Evolutionary conservation across 2,329 filamentous ascomycete species (phyloP).

Genomic region (Ilyonectria mors-panacis): DNA sequence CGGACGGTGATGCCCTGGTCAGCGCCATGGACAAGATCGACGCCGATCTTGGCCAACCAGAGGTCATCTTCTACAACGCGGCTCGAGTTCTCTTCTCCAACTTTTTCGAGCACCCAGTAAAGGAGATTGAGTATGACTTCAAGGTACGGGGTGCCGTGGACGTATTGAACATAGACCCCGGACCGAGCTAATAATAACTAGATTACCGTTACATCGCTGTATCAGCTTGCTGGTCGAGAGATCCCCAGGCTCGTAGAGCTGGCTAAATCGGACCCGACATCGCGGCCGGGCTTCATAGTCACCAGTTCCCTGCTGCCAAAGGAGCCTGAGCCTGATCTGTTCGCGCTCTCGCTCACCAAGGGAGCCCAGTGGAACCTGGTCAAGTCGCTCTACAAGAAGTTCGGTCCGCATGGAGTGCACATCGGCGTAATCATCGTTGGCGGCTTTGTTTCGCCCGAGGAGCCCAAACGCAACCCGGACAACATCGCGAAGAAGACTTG

Average conservation of each 20-base stretch:
- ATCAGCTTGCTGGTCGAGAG: conserved; percentile 5
- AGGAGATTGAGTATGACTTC: conserved; percentile 5
- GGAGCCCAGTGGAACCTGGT: conserved; percentile 8
- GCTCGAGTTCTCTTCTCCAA: background rate
- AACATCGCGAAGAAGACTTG: conserved; percentile 5
- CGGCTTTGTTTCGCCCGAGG: background rate
- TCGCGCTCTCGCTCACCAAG: background rate
- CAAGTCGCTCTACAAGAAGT: conserved; percentile 1
- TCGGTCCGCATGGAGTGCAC: background rate
- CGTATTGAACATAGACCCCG: background rate
- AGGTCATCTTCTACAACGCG: conserved; percentile 6
- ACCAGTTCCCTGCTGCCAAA: background rate
- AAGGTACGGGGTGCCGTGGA: background rate
- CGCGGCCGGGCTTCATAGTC: background rate
- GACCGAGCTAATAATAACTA: background rate
- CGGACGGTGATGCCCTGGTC: conserved; percentile 4
- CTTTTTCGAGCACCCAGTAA: background rate
- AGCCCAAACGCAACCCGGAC: background rate
- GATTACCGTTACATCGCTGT: conserved; percentile 2
- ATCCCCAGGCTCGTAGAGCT: conserved; percentile 4
- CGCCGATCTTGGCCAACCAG: background rate
- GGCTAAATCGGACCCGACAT: background rate
- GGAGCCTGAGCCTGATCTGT: background rate
- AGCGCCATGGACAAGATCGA: conserved; percentile 1
- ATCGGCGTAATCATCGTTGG: conserved; percentile 3